A percentile compares a stretch with the other conserved stretches of the same genome.
phyloP scores from a whole-genome alignment of 352 stramenopile genomes.

The Phytophthora constricta region DNA sequence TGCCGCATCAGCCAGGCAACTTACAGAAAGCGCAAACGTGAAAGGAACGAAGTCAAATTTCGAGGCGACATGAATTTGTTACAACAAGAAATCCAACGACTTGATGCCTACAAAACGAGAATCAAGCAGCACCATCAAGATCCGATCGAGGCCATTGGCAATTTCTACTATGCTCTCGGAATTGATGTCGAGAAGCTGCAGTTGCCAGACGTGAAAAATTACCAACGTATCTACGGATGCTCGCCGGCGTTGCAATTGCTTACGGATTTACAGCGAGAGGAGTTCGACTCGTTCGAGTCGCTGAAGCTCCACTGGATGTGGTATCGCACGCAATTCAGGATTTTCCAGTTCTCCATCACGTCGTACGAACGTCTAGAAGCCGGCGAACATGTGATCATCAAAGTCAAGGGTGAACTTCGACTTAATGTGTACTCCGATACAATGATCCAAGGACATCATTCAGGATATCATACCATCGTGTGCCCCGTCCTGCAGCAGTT shows the following conservation, averaged over 20 bases:
- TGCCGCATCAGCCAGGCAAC: too few species aligned
- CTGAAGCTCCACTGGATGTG: constrained; percentile 50
- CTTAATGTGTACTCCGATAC: constrained; percentile 23
- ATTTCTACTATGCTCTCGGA: constrained; percentile 43
- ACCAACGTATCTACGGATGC: constrained; percentile 16
- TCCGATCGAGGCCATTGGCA: constrained; percentile 33
- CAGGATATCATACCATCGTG: constrained; percentile 18
- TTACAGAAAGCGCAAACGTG: constrained; percentile 58
- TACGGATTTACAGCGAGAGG: constrained; percentile 40
- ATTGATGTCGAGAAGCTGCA: constrained; percentile 3
- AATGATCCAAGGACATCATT: not conserved
- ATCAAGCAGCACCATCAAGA: constrained; percentile 1
- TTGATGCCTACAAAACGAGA: constrained; percentile 15
- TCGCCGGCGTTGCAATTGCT: constrained; percentile 37
- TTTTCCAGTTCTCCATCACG: constrained; percentile 43
- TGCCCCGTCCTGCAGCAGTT: constrained; percentile 59
- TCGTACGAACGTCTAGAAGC: constrained; percentile 39
- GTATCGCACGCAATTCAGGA: constrained; percentile 51
- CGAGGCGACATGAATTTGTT: constrained; percentile 43
- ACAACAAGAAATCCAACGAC: constrained; percentile 45
- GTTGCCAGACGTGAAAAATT: not conserved
- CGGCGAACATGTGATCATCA: constrained; percentile 46
- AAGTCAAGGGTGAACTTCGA: constrained; percentile 31
- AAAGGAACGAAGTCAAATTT: constrained; percentile 68
- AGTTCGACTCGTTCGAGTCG: constrained; percentile 51